These are phyloP conservation scores for Rhododendron molle DNA, from an alignment of 148 eudicot genomes.

Conservation along the genomic window DNA sequence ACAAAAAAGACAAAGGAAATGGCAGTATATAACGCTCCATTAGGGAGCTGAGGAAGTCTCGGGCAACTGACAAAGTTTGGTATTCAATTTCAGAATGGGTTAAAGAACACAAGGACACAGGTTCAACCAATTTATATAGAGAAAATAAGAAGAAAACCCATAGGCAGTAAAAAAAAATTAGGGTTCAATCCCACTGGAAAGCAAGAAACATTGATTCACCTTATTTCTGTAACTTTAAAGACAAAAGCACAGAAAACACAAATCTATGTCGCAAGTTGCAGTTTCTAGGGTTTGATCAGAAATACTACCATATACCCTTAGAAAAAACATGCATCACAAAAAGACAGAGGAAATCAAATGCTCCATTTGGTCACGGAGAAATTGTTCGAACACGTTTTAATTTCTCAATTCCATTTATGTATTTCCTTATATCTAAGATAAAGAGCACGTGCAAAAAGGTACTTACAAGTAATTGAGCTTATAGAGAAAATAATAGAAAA, in stretches of 20 bases:
- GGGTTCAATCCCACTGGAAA: not conserved
- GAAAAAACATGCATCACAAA: not conserved
- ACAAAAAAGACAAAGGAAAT: not conserved
- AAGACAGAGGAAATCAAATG: not conserved
- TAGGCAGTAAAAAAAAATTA: not conserved
- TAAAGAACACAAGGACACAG: not conserved
- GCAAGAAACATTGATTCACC: not conserved
- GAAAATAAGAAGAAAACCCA: not conserved
- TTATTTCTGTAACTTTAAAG: not conserved
- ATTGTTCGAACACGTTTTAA: not conserved
- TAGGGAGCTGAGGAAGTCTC: not conserved
- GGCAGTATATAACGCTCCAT: not conserved
- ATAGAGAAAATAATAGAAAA: too few species aligned
- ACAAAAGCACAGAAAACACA: not conserved
- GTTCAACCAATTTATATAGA: not conserved
- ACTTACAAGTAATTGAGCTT: too few species aligned
- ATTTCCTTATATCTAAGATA: not conserved
- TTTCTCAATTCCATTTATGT: not conserved
- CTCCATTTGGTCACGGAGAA: not conserved
- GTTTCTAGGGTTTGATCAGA: constrained; percentile 34
- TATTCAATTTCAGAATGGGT: not conserved
- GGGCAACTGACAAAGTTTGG: not conserved
- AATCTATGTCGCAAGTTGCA: constrained; percentile 16
- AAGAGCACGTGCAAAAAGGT: not conserved
- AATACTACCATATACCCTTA: constrained; percentile 5